Percentiles rank a stretch among this genome's conserved stretches.
phyloP scores from a whole-genome alignment of 1,284 basidiomycete species.

The Pyrrhoderma noxium region DNA sequence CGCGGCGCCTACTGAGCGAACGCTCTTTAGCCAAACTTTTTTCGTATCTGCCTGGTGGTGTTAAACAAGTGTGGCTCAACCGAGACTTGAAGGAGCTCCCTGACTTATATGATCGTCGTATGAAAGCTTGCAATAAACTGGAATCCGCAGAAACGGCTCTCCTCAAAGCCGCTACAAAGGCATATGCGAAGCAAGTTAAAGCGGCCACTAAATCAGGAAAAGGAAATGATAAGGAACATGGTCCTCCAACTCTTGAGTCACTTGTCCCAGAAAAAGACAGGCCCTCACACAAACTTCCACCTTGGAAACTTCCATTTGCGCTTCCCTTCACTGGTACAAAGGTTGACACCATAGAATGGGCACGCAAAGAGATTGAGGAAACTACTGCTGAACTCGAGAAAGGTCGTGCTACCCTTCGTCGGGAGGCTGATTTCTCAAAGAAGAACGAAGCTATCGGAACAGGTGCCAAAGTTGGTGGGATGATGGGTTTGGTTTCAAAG shows the following conservation, averaged over 20 bases:
- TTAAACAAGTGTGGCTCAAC: conserved; percentile 87
- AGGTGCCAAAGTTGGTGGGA: not conserved
- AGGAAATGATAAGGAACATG: not conserved
- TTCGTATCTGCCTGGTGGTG: conserved; percentile 74
- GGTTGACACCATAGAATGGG: conserved; percentile 92
- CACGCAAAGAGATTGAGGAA: conserved; percentile 63
- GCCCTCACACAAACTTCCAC: conserved; percentile 71
- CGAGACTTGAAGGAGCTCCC: conserved; percentile 81
- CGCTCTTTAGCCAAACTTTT: conserved; percentile 64
- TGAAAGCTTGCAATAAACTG: conserved; percentile 69
- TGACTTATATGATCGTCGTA: conserved; percentile 72
- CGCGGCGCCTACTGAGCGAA: conserved; percentile 63
- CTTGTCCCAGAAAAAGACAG: conserved; percentile 65
- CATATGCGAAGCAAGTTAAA: conserved; percentile 40
- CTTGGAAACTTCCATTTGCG: conserved; percentile 47
- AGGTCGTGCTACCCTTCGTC: conserved; percentile 5
- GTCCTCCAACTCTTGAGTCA: conserved; percentile 35
- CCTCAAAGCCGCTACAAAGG: conserved; percentile 68
- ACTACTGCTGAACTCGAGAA: conserved; percentile 12
- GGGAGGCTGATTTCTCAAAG: not conserved
- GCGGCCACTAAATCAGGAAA: conserved; percentile 40
- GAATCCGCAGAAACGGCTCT: conserved; percentile 83
- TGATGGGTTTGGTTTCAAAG: conserved; percentile 10
- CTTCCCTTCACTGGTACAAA: conserved; percentile 70
- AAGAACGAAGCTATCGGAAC: not conserved